phyloP scores from a whole-genome alignment of 2,329 filamentous ascomycete genomes.

The Triangularia setosa region DNA sequence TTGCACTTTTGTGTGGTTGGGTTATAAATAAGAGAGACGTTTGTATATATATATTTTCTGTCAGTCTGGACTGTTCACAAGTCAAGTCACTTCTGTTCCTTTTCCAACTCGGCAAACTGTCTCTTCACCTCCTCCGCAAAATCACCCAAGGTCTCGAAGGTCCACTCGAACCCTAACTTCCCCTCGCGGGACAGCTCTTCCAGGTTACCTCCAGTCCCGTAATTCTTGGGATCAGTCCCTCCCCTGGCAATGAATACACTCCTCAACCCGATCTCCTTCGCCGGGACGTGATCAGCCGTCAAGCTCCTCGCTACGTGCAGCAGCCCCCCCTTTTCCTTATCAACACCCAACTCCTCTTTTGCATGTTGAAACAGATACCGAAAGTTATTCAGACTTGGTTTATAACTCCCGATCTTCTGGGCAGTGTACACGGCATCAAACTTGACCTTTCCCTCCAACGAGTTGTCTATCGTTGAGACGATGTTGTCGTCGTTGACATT shows the following conservation, averaged over 20 bases:
- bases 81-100: neutral
- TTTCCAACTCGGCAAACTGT: conserved; percentile 30
- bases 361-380: conserved; percentile 57
- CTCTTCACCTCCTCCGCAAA: conserved; percentile 40
- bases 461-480: conserved; percentile 28
- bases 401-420: conserved; percentile 68
- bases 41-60: neutral
- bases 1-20: neutral
- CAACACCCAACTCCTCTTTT: conserved; percentile 50
- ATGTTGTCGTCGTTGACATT: conserved; percentile 53
- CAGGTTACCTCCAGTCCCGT: conserved; percentile 23
- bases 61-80: neutral
- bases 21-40: neutral
- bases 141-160: conserved; percentile 37
- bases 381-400: conserved; percentile 63
- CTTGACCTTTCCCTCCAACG: conserved; percentile 43
- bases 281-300: conserved; percentile 63
- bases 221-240: conserved; percentile 32
- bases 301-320: conserved; percentile 67
- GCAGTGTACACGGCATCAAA: conserved; percentile 67
- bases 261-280: conserved; percentile 55
- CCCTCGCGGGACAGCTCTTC: conserved; percentile 25
- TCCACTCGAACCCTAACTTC: conserved; percentile 35
- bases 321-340: conserved; percentile 47
- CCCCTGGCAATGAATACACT: conserved; percentile 63